A percentile compares a stretch with the other conserved stretches of the same genome.
Conservation (phyloP, 2,329 filamentous ascomycete species). For the Epichloe amarillans region DNA sequence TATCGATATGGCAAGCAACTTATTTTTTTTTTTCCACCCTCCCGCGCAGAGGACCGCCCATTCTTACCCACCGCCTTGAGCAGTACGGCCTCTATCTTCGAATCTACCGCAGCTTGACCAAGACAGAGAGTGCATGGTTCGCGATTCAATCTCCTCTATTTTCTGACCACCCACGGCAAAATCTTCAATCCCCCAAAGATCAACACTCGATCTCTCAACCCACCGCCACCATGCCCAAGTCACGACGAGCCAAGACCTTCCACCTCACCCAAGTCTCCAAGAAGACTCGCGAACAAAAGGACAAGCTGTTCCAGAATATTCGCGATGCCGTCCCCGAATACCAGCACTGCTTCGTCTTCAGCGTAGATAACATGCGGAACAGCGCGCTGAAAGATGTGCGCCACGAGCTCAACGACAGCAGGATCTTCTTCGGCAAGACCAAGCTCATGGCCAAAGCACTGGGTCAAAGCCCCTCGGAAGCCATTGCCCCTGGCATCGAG, state of each 20-base stretch:
- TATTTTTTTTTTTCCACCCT: constrained; percentile 1
- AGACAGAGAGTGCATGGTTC: neutral
- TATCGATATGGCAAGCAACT: constrained; percentile 3
- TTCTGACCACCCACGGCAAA: neutral
- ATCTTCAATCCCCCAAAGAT: neutral
- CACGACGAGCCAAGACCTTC: constrained; percentile 79
- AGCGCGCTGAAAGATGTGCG: constrained; percentile 87
- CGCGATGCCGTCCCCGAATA: constrained; percentile 75
- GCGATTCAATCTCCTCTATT: neutral
- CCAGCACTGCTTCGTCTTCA: constrained; percentile 86
- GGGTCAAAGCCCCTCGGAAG: constrained; percentile 62
- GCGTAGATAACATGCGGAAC: constrained; percentile 96
- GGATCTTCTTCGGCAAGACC: constrained; percentile 97
- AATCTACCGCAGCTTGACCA: neutral
- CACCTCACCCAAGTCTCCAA: constrained; percentile 86
- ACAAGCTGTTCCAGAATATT: constrained; percentile 77
- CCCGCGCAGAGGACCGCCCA: neutral
- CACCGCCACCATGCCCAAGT: constrained; percentile 69
- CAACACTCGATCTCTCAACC: neutral
- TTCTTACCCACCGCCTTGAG: neutral
- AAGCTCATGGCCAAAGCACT: constrained; percentile 98
- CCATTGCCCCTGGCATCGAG: constrained; percentile 67
- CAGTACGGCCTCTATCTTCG: neutral
- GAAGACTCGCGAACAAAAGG: constrained; percentile 85
- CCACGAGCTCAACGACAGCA: constrained; percentile 58